These are phyloP conservation scores for Datisca glomerata DNA, from an alignment of 306 rosid genomes.

Conservation along the genomic window DNA sequence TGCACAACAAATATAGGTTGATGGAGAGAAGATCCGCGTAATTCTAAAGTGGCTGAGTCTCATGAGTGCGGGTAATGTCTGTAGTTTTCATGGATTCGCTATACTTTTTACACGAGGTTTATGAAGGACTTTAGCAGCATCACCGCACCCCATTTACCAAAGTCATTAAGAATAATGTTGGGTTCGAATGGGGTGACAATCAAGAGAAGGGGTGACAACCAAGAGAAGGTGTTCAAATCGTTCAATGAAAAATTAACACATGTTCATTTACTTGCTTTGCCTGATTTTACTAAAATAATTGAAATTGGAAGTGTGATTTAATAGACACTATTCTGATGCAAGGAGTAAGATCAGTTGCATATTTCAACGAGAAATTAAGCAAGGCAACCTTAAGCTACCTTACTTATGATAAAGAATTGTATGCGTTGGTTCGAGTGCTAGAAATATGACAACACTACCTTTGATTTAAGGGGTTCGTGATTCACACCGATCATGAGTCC, in stretches of 20 bases:
- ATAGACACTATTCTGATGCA: neutral
- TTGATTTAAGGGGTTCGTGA: neutral
- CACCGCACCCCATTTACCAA: neutral
- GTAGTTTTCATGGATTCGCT: neutral
- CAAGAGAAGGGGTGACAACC: neutral
- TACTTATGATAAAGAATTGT: neutral
- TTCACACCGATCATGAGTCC: no score
- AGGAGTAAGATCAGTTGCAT: neutral
- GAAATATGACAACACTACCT: neutral
- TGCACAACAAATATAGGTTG: neutral
- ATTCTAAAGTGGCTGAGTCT: constrained; percentile 3
- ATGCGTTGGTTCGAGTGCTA: neutral
- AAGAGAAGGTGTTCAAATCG: neutral
- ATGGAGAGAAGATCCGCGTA: neutral
- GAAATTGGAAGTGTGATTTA: neutral
- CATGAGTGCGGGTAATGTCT: neutral
- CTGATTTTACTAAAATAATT: neutral
- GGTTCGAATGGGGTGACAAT: neutral
- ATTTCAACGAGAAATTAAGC: neutral
- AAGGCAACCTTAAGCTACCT: neutral
- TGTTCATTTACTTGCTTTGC: no score
- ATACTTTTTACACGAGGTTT: neutral
- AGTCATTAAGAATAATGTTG: constrained; percentile 1
- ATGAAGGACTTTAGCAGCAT: neutral
- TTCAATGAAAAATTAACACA: no score